These are phyloP conservation scores for Rhytidiadelphus loreus DNA, from an alignment of 225 moss, liverwort and hornwort genomes.

Conservation along the genomic window DNA sequence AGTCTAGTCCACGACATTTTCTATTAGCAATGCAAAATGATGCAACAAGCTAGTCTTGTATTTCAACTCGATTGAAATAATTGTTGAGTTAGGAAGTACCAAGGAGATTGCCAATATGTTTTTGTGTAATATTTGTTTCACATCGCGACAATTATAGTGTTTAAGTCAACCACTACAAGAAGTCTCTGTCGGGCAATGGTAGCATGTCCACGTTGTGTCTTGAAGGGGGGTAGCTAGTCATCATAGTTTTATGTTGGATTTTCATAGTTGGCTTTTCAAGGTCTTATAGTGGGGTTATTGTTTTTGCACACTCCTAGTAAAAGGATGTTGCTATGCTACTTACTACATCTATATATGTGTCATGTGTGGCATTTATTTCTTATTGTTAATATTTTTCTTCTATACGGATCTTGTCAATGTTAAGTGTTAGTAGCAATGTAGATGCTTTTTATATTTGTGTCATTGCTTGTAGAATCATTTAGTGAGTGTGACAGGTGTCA, in stretches of 20 bases:
- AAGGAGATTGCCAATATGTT: neutral
- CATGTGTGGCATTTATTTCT: neutral
- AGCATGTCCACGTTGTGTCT: accelerated
- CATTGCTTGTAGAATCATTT: neutral
- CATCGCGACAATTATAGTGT: accelerated
- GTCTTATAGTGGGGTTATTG: too few species aligned
- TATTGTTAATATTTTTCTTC: neutral
- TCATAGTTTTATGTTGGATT: accelerated
- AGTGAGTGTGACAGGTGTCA: accelerated
- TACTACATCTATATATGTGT: neutral
- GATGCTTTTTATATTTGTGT: too few species aligned
- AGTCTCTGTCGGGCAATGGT: accelerated
- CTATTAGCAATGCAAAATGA: too few species aligned
- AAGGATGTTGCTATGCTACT: neutral
- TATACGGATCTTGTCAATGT: neutral
- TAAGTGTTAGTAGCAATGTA: neutral
- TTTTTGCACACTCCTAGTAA: neutral
- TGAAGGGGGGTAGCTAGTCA: accelerated
- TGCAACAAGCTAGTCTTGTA: neutral
- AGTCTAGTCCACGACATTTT: too few species aligned
- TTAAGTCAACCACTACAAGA: accelerated
- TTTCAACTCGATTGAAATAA: neutral
- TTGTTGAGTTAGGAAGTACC: neutral
- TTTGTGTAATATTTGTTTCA: neutral
- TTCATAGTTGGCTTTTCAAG: neutral